A percentile compares a stretch with the other conserved stretches of the same genome.
These are phyloP conservation scores for Physaria fendleri DNA, from an alignment of 345 rosid species.

Conservation along the genomic window DNA sequence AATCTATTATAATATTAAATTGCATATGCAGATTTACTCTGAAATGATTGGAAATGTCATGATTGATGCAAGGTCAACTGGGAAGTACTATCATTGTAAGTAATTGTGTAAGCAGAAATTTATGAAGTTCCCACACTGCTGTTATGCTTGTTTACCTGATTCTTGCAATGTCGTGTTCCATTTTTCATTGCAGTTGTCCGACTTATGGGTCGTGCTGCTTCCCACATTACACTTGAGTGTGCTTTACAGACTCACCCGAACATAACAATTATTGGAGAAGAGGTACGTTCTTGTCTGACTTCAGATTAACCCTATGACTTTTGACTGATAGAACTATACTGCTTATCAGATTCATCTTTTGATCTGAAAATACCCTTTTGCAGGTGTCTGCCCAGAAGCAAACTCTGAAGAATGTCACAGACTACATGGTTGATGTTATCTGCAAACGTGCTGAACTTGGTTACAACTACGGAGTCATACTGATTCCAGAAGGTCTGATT, in stretches of 20 bases:
- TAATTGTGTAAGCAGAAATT: background rate
- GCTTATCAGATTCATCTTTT: conserved; percentile 6
- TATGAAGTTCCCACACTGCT: background rate
- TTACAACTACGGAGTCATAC: conserved; percentile 91
- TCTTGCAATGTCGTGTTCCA: background rate
- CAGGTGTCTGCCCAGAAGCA: conserved; percentile 87
- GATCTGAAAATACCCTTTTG: conserved; percentile 11
- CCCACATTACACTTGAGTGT: conserved; percentile 97
- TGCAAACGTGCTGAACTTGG: conserved; percentile 72
- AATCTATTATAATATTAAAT: background rate
- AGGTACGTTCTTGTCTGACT: conserved; percentile 42
- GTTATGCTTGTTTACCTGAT: background rate
- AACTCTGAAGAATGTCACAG: conserved; percentile 85
- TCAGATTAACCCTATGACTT: background rate
- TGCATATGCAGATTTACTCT: conserved; percentile 67
- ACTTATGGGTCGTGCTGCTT: conserved; percentile 99
- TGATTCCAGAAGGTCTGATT: conserved; percentile 97
- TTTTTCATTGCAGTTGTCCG: conserved; percentile 65
- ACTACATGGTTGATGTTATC: conserved; percentile 78
- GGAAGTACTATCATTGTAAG: conserved; percentile 98
- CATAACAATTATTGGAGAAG: conserved; percentile 92
- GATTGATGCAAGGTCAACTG: conserved; percentile 97
- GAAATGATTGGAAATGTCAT: conserved; percentile 99
- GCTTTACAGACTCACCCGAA: conserved; percentile 99
- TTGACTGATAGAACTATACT: background rate